These are phyloP conservation scores for Thoreauomyces humboldtii DNA, from an alignment of 192 early-diverging fungal species.

Conservation along the genomic window DNA sequence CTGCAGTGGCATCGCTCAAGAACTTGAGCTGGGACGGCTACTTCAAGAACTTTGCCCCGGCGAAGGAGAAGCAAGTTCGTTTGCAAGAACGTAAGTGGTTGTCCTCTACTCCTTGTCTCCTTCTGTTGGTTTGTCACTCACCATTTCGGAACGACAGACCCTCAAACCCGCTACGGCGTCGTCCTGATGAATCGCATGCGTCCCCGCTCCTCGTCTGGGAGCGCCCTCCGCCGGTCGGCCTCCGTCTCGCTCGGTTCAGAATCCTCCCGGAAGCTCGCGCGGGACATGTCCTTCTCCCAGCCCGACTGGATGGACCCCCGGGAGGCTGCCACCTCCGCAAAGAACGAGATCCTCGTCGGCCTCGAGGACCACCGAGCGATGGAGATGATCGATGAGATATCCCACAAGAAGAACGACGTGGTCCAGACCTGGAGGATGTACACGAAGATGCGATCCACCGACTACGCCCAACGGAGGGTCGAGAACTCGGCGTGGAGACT, in stretches of 20 bases:
- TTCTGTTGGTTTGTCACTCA: not conserved
- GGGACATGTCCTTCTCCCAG: conserved; percentile 13
- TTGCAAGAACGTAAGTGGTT: conserved; percentile 30
- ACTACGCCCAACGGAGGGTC: conserved; percentile 31
- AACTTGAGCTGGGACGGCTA: conserved; percentile 61
- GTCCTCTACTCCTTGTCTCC: not conserved
- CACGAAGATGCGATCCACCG: conserved; percentile 32
- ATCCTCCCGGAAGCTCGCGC: not conserved
- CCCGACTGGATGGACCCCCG: conserved; percentile 27
- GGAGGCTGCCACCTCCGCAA: conserved; percentile 21
- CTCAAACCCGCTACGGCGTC: conserved; percentile 41
- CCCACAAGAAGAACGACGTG: conserved; percentile 40
- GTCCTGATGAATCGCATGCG: conserved; percentile 40
- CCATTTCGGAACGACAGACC: conserved; percentile 27
- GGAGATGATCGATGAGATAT: conserved; percentile 46
- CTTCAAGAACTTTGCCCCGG: conserved; percentile 48
- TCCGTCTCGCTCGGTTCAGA: conserved; percentile 28
- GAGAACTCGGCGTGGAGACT: conserved; percentile 48
- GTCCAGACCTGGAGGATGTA: conserved; percentile 50
- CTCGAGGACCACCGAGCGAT: conserved; percentile 29
- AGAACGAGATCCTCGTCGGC: conserved; percentile 39
- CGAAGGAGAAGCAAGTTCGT: conserved; percentile 37
- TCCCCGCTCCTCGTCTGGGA: conserved; percentile 6
- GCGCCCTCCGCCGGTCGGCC: conserved; percentile 24
- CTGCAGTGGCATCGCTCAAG: conserved; percentile 45